Percentiles rank a stretch among this genome's conserved stretches.
Evolutionary conservation across 768 basidiomycete species (phyloP).

Genomic region (Pilatotrama ljubarskyi): DNA sequence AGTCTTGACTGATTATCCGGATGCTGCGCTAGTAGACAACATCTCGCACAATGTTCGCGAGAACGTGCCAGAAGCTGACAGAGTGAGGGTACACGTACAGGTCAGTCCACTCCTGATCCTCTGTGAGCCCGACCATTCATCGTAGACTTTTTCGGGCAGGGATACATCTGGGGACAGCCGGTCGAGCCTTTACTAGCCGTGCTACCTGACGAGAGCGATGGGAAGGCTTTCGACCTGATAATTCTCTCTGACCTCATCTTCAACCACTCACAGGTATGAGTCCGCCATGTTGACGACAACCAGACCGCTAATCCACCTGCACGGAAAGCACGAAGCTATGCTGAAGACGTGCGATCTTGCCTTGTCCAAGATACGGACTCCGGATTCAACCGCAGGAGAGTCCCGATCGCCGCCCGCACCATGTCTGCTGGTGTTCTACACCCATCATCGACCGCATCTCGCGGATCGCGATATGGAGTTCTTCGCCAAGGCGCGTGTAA

Average conservation of each 20-base stretch:
- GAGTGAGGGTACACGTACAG: slow-evolving; percentile 32
- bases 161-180: slow-evolving; percentile 81
- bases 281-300: background rate
- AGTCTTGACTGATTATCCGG: slow-evolving; percentile 93
- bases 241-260: slow-evolving; percentile 93
- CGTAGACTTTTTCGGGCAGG: slow-evolving; percentile 45
- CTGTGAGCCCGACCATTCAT: background rate
- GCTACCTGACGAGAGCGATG: slow-evolving; percentile 21
- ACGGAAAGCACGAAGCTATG: slow-evolving; percentile 72
- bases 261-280: slow-evolving; percentile 84
- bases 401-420: slow-evolving; percentile 29
- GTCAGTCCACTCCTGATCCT: slow-evolving; percentile 36
- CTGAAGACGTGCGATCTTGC: slow-evolving; percentile 67
- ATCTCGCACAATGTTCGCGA: slow-evolving; percentile 62
- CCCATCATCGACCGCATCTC: slow-evolving; percentile 84
- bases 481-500: slow-evolving; percentile 59
- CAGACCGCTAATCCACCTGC: background rate
- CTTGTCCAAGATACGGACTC: slow-evolving; percentile 3
- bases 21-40: slow-evolving; percentile 71
- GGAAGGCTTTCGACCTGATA: slow-evolving; percentile 66
- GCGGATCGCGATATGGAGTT: slow-evolving; percentile 83
- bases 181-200: slow-evolving; percentile 45
- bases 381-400: background rate
- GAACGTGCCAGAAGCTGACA: slow-evolving; percentile 45
- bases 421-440: slow-evolving; percentile 79